These are phyloP conservation scores for Rhazya stricta DNA, from an alignment of 257 asterid species.

Conservation along the genomic window DNA sequence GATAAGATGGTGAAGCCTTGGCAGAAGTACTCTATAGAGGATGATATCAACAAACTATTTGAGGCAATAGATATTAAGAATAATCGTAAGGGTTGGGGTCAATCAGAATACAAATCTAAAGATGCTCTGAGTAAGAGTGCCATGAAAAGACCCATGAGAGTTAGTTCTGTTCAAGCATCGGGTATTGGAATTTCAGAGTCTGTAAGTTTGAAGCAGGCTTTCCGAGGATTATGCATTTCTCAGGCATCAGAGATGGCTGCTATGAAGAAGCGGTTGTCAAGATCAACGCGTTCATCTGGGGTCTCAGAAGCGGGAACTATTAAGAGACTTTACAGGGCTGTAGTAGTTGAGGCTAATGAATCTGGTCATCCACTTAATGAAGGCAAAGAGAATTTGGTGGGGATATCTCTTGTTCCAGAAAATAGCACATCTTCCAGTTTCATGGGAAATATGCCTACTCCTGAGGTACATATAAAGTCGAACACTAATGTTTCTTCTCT, in stretches of 20 bases:
- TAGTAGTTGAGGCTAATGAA: slow-evolving; percentile 33
- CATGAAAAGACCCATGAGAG: slow-evolving; percentile 82
- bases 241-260: slow-evolving; percentile 98
- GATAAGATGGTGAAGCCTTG: slow-evolving; percentile 25
- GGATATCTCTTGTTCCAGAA: slow-evolving; percentile 55
- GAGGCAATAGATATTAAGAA: slow-evolving; percentile 59
- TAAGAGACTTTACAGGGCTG: slow-evolving; percentile 40
- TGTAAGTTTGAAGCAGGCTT: slow-evolving; percentile 80
- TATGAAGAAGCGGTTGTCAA: slow-evolving; percentile 53
- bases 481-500: slow-evolving; percentile 22
- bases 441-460: slow-evolving; percentile 24
- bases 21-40: slow-evolving; percentile 37
- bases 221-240: slow-evolving; percentile 89
- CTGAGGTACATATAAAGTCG: slow-evolving; percentile 19
- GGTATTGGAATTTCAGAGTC: slow-evolving; percentile 70
- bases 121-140: slow-evolving; percentile 51
- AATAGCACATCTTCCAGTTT: slow-evolving; percentile 27
- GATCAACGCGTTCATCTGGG: slow-evolving; percentile 43
- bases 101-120: slow-evolving; percentile 26
- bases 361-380: slow-evolving; percentile 30
- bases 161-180: slow-evolving; percentile 40
- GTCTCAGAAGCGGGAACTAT: slow-evolving; percentile 40
- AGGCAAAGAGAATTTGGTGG: slow-evolving; percentile 42
- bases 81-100: slow-evolving; percentile 31
- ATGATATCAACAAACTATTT: slow-evolving; percentile 74